These are phyloP conservation scores for Colletotrichum echinochloae DNA, from an alignment of 2,329 filamentous ascomycete species.

Conservation along the genomic window DNA sequence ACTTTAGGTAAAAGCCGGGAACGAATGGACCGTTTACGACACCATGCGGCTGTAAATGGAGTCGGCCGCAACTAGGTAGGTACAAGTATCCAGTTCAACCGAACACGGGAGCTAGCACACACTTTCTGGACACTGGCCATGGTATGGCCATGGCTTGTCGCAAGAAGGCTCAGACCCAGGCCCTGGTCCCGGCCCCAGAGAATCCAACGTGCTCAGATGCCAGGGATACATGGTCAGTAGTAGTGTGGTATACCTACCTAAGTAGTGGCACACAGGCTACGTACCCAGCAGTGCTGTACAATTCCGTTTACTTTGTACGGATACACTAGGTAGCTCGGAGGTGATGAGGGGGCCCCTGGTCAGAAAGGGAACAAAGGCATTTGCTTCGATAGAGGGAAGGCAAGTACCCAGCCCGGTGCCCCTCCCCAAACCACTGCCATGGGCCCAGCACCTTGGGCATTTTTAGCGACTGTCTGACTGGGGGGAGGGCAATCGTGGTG, in stretches of 20 bases:
- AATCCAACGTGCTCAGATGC: conserved; percentile 31
- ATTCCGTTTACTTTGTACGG: no score
- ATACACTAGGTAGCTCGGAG: conserved; percentile 31
- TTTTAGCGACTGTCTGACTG: conserved; percentile 26
- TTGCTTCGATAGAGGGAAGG: neutral
- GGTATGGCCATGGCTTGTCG: conserved; percentile 27
- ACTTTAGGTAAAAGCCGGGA: neutral
- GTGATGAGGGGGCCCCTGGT: conserved; percentile 39
- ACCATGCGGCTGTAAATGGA: conserved; percentile 13
- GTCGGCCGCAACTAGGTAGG: neutral
- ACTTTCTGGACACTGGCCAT: conserved; percentile 14
- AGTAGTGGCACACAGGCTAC: no score
- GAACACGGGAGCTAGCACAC: conserved; percentile 25
- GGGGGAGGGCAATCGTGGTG: conserved; percentile 19
- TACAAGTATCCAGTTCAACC: conserved; percentile 7
- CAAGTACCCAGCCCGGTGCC: conserved; percentile 32
- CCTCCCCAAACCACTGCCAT: conserved; percentile 37
- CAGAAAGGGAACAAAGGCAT: neutral
- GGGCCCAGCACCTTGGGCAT: conserved; percentile 15
- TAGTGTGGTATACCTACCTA: no score
- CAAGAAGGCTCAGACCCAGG: conserved; percentile 7
- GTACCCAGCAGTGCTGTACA: no score
- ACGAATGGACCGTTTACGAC: conserved; percentile 1
- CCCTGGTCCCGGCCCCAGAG: conserved; percentile 29
- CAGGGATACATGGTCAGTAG: conserved; percentile 20